Evolutionary conservation across 768 basidiomycete genomes (phyloP), one percentile per base, ranked within the genome.

Genomic region (Rhodotorula kratochvilovae): DNA sequence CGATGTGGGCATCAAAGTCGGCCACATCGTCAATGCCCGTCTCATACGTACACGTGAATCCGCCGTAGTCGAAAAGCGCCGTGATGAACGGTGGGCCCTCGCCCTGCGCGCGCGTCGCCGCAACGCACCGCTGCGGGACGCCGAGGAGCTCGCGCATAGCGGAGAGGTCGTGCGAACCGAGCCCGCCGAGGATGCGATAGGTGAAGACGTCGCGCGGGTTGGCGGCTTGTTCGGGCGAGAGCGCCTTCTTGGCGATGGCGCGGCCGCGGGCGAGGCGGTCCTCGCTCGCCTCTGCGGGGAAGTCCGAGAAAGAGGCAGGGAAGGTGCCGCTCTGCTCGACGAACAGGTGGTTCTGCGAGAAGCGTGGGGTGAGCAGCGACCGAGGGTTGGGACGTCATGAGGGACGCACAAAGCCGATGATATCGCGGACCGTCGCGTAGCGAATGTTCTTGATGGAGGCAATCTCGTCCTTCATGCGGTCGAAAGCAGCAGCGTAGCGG

Each of bases 91-190:
- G 61, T 25, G 16, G 13, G 21, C 63, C 61, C 1, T 51, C 57
- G 13, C 25, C 10, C 39, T 27, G 17, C 16, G 51, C 19, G 13
- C 65, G 27, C 19, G 54, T n/a, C 23, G 70, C 69, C 19, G 63
- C 68, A 50, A 77, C 31, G 36, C 71, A 66, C 16, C 70, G 60
- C 54, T 68, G 54, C 8, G 79, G 78, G 75, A 77, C 64, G 21
- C 79, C 79, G 29, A 79, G 36, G 0, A 78, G 63, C 61, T 80
- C 78, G 8, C 79, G 71, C 79, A 80, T 80, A 13, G 78, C 78
- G 21, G 66, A 70, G 25, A 80, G 66, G 69, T 80, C 79, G 68
- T 80, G 79, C 39, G 73, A 71, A 12, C 75, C 78, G 8, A 80
- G 70, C 7, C 67, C 53, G 23, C 76, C 76, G 25, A 80, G 74